Base-by-base conservation (phyloP, 352 stramenopile genomes). In the Phytopythium kandeliae region DNA sequence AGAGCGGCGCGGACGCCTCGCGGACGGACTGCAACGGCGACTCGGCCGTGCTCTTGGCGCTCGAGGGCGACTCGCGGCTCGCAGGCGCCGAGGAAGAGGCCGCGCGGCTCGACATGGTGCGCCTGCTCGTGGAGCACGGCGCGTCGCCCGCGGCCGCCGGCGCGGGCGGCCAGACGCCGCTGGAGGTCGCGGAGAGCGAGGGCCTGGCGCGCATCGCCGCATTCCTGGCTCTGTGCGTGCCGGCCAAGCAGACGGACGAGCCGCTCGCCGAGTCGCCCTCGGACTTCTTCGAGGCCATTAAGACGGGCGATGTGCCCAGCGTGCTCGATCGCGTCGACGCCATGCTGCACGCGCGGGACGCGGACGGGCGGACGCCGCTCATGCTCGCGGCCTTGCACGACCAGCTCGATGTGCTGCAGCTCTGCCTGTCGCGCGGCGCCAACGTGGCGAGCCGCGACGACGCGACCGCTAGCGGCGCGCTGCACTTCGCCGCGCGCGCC, bases 91-190 rank as follows among this genome's bases (percentile, higher is more conserved):
- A 37, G 1, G 45, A 51, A n/a, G 45, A 51, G 26, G 19, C 2
- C 31, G 45, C 45, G 45, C 28, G 45, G 11, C 45, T 51, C 19
- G 45, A 41, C 12, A 51, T 51, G 45, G 30, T 51, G 28, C 45
- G 31, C 7, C 21, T 38, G 30, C 30, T 51, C 10, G 28, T 51
- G 21, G 31, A 51, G 11, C 45, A 21, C 31, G 45, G 45, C 6
- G 45, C 31, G 28, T 21, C 19, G 12, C 45, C 19, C 13, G 0
- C 24, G 10, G 13, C 12, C 1, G 6, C 19, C 45, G 36, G 41
- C n/a, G 8, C 15, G 6, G 21, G n/a, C n/a, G 45, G 31, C 5
- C 17, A 12, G 21, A 41, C 19, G 15, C 31, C 45, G 2, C 10
- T 38, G n/a, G n/a, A 40, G 31, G 4, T 42, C 31, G 45, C 45